Evolutionary conservation across 108 stramenopile genomes (phyloP), one percentile per base, ranked within the genome.

Genomic region (Nitzschia inconspicua): DNA sequence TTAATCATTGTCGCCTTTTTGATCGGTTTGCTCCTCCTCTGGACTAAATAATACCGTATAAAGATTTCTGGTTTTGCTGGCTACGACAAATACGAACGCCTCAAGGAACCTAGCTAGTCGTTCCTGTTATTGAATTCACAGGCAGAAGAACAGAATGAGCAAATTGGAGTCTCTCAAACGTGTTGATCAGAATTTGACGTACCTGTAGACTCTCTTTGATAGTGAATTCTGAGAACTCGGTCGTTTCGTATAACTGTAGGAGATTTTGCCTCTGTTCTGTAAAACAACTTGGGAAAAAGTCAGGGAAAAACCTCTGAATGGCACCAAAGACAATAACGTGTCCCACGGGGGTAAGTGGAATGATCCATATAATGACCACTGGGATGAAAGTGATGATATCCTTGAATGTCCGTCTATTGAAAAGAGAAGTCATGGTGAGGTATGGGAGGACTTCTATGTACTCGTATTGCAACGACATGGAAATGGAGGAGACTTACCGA

Each of bases 281-380:
- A 59, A 93, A 98, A 63, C 95, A 95, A 63, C 89, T 93, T 24
- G 97, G 97, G 70, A 98, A 98, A 65, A 98, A 98, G 57, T 94
- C 95, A 16, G 97, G 97, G 59, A 95, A 98, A 63, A 96, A 89
- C 37, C 97, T 76, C 68, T 96, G 97, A 57, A 98, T 98, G 20
- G 95, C 94, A 41, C 93, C 93, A 69, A 98, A 98, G 6, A 98
- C 91, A 14, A 98, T 74, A 35, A 98, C 95, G 60, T 98, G 97
- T 3, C 97, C 97, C 11, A 96, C 76, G n/a, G 97, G 97, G 25
- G 96, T 76, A 28, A 98, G 73, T n/a, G 97, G 97, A 52, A 98
- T 86, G 20, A 98, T 63, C 47, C 97, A 76, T 65, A 98, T 98
- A 57, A 98, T 94, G 31, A 95, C 75, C 37, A 96, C 91, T 16